These are phyloP conservation scores for Pyricularia pennisetigena DNA, from an alignment of 2,329 filamentous ascomycete species.

Conservation along the genomic window DNA sequence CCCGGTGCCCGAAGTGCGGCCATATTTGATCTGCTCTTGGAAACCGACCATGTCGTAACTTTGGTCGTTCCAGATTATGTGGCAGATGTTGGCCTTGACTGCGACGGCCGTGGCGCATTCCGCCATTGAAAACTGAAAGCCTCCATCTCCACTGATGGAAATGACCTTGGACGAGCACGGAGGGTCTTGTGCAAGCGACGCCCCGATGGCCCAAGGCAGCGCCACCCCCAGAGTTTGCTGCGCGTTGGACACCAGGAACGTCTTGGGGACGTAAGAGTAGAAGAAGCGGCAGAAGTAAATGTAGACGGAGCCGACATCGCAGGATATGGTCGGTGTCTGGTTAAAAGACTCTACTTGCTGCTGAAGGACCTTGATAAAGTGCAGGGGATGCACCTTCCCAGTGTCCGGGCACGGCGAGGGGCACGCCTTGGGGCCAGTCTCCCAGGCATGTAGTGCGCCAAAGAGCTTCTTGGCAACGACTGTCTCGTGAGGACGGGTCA, in stretches of 20 bases:
- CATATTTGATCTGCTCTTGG: slow-evolving; percentile 39
- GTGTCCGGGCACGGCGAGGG: slow-evolving; percentile 11
- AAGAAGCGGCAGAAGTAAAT: slow-evolving; percentile 37
- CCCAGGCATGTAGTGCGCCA: slow-evolving; percentile 26
- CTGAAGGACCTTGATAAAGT: slow-evolving; percentile 33
- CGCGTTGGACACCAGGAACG: slow-evolving; percentile 34
- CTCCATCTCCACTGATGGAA: slow-evolving; percentile 33
- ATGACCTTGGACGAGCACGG: slow-evolving; percentile 33
- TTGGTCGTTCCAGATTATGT: slow-evolving; percentile 40
- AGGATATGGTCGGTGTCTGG: slow-evolving; percentile 22
- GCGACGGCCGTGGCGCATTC: slow-evolving; percentile 34
- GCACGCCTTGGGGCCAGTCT: slow-evolving; percentile 10
- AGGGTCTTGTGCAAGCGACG: slow-evolving; percentile 29
- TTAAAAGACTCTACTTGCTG: slow-evolving; percentile 23
- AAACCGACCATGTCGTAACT: slow-evolving; percentile 41
- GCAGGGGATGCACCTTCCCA: slow-evolving; percentile 30
- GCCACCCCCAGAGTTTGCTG: slow-evolving; percentile 30
- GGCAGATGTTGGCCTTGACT: slow-evolving; percentile 36
- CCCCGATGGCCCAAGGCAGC: slow-evolving; percentile 31
- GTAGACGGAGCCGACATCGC: slow-evolving; percentile 36
- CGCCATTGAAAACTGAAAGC: slow-evolving; percentile 37
- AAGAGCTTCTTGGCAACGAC: slow-evolving; percentile 21
- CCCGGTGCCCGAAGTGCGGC: slow-evolving; percentile 29
- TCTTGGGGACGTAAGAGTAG: slow-evolving; percentile 30
- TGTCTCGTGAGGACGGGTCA: slow-evolving; percentile 24